Conservation (phyloP, 768 basidiomycete genomes). For the Exidia glandulosa region DNA sequence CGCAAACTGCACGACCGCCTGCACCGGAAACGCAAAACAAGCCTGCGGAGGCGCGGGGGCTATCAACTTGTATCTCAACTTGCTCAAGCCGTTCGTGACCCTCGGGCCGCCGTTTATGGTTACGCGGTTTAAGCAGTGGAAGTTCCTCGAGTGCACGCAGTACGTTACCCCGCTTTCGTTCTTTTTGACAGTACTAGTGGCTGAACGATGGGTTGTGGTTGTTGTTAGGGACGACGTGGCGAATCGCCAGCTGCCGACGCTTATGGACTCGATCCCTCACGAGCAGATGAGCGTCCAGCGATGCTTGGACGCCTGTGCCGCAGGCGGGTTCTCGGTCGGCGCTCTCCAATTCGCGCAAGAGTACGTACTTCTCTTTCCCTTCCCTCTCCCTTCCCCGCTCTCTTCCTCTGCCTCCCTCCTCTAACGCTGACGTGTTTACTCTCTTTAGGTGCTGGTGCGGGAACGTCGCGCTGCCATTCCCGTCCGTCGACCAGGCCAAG, state of each 20-base stretch:
- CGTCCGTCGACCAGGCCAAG: background rate
- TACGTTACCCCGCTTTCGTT: background rate
- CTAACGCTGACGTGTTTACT: background rate
- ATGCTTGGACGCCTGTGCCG: background rate
- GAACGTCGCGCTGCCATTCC: background rate
- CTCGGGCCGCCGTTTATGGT: background rate
- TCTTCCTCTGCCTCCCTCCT: too few relatives aligned
- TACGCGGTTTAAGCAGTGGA: background rate
- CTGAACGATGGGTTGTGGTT: background rate
- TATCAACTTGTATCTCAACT: background rate
- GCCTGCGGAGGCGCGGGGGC: background rate
- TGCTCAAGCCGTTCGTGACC: background rate
- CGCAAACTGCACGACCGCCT: background rate
- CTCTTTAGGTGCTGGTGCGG: background rate
- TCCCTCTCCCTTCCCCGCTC: too few relatives aligned
- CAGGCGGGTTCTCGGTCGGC: background rate
- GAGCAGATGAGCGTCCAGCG: background rate
- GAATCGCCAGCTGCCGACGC: background rate
- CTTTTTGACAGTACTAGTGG: background rate
- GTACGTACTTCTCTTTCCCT: too few relatives aligned
- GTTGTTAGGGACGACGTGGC: background rate
- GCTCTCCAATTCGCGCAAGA: background rate
- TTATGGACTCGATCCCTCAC: background rate
- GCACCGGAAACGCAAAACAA: background rate
- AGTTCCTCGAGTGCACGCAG: background rate